Conservation (phyloP, 495 filamentous ascomycete genomes). For the Viridothelium virens region DNA sequence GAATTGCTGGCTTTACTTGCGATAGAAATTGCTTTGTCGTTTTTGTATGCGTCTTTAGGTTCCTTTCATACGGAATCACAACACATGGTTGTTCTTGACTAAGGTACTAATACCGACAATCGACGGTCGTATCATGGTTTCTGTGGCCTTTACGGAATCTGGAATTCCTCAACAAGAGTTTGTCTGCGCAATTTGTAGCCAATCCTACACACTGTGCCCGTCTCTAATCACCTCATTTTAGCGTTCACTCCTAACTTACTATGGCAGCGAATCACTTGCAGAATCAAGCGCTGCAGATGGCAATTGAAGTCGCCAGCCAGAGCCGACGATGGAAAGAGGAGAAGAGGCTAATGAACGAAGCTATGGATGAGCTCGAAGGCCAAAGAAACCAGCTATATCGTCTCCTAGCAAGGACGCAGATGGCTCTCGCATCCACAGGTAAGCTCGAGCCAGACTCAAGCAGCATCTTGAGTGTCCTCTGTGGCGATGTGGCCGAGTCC, state of each 20-base stretch:
- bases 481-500: background rate
- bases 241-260: background rate
- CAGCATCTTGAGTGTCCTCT: background rate
- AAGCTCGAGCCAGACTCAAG: slow-evolving; percentile 4
- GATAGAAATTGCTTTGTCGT: no score
- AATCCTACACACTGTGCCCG: background rate
- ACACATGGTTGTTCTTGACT: no score
- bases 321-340: background rate
- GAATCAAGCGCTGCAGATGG: background rate
- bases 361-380: background rate
- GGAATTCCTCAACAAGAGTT: no score
- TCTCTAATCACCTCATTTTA: background rate
- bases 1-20: no score
- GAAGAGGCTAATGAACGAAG: background rate
- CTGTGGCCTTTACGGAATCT: no score
- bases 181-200: background rate
- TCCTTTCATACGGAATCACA: no score
- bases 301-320: background rate
- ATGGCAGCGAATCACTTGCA: background rate
- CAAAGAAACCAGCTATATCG: slow-evolving; percentile 2
- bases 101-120: no score
- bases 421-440: background rate
- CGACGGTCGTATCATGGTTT: no score
- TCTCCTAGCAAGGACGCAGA: background rate
- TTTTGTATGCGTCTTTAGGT: no score